phyloP scores from a whole-genome alignment of 345 rosid species.

The Cochlearia excelsa region DNA sequence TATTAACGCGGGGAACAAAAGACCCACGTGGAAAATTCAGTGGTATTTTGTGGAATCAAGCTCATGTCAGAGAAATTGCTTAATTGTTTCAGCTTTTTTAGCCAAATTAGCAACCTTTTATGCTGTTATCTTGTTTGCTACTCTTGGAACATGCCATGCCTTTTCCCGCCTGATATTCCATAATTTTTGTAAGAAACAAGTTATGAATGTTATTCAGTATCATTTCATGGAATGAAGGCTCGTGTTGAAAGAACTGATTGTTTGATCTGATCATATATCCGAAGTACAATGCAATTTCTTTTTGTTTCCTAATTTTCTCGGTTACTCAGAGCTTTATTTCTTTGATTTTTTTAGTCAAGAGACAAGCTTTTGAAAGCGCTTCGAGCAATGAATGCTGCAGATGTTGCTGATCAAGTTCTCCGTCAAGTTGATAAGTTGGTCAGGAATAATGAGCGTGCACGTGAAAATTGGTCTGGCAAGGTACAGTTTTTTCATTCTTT shows the following conservation, averaged over 20 bases:
- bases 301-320: constrained; percentile 14
- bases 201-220: constrained; percentile 1
- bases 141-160: constrained; percentile 2
- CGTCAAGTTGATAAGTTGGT: constrained; percentile 90
- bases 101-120: constrained; percentile 17
- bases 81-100: constrained; percentile 18
- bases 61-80: constrained; percentile 16
- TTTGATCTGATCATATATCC: constrained; percentile 18
- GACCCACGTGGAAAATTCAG: not conserved
- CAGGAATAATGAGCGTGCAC: constrained; percentile 80
- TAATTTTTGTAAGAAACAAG: no score
- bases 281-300: constrained; percentile 16
- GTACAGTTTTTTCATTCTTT: constrained; percentile 37
- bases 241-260: constrained; percentile 17
- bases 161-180: not conserved
- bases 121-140: constrained; percentile 14
- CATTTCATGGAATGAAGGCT: constrained; percentile 17
- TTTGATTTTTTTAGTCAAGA: constrained; percentile 60
- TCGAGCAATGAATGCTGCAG: constrained; percentile 87
- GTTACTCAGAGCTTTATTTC: constrained; percentile 27
- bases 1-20: not conserved
- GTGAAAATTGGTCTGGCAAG: constrained; percentile 66
- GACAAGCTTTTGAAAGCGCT: constrained; percentile 76
- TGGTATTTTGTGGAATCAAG: constrained; percentile 14
- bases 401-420: constrained; percentile 92